Percentiles rank a stretch among this genome's conserved stretches.
These are phyloP conservation scores for Taxillus chinensis DNA, from an alignment of 164 flowering plant genomes.

Conservation along the genomic window DNA sequence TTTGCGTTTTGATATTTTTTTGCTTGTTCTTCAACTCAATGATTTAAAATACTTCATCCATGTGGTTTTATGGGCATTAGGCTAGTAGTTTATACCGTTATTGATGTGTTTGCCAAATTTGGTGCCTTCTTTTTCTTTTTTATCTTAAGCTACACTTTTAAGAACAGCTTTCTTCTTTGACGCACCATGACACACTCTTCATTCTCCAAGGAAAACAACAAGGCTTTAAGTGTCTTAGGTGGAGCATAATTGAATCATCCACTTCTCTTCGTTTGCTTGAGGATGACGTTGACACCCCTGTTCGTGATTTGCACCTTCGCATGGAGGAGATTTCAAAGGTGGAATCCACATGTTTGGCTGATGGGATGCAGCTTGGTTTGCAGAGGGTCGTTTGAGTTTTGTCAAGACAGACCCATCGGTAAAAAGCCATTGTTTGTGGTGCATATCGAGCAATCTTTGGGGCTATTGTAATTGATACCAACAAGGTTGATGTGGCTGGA, in stretches of 20 bases:
- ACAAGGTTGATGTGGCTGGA: slow-evolving; percentile 46
- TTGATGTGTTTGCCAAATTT: too few relatives aligned
- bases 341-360: slow-evolving; percentile 42
- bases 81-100: too few relatives aligned
- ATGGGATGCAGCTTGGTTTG: slow-evolving; percentile 45
- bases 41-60: too few relatives aligned
- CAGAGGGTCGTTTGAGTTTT: slow-evolving; percentile 57
- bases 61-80: too few relatives aligned
- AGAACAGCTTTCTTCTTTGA: slow-evolving; percentile 30
- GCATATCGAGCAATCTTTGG: slow-evolving; percentile 70
- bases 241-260: slow-evolving; percentile 33
- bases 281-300: slow-evolving; percentile 38
- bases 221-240: slow-evolving; percentile 51
- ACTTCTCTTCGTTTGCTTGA: slow-evolving; percentile 28
- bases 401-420: slow-evolving; percentile 37
- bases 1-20: too few relatives aligned
- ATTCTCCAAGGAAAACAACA: slow-evolving; percentile 64
- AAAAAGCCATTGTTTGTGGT: slow-evolving; percentile 51
- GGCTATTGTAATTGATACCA: slow-evolving; percentile 59
- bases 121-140: not conserved
- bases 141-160: slow-evolving; percentile 44
- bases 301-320: slow-evolving; percentile 32
- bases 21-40: too few relatives aligned
- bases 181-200: slow-evolving; percentile 87
- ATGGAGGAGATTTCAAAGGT: slow-evolving; percentile 33